A percentile compares a stretch with the other conserved stretches of the same genome.
Evolutionary conservation across 2,329 filamentous ascomycete species (phyloP).

Genomic region (Boeremia exigua): DNA sequence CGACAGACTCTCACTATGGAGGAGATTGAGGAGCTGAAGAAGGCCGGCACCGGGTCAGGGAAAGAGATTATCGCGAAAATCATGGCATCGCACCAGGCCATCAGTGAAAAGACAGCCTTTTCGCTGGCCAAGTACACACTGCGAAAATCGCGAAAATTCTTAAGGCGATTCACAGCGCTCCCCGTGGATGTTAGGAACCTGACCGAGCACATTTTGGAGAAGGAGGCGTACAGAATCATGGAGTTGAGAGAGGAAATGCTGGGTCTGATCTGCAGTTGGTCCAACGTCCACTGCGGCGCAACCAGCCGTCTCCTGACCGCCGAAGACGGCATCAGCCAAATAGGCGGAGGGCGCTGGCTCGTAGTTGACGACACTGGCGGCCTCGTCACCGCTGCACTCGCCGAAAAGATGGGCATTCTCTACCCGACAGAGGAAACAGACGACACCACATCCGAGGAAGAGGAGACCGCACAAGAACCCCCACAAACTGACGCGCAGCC

Average conservation of each 20-base stretch:
- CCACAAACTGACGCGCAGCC: not conserved
- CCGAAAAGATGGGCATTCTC: slow-evolving; percentile 86
- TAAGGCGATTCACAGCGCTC: slow-evolving; percentile 83
- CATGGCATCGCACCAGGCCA: slow-evolving; percentile 82
- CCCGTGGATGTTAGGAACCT: slow-evolving; percentile 81
- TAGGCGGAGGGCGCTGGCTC: slow-evolving; percentile 71
- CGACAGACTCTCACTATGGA: slow-evolving; percentile 77
- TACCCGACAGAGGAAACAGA: slow-evolving; percentile 55
- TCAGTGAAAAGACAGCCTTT: slow-evolving; percentile 94
- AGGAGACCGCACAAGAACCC: slow-evolving; percentile 4
- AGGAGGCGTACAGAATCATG: slow-evolving; percentile 79
- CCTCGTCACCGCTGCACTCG: slow-evolving; percentile 79
- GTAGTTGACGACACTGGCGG: slow-evolving; percentile 88
- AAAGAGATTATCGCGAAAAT: slow-evolving; percentile 93
- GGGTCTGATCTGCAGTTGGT: slow-evolving; percentile 84
- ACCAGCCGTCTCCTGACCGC: slow-evolving; percentile 37
- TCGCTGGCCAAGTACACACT: slow-evolving; percentile 96
- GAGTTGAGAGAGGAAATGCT: slow-evolving; percentile 86
- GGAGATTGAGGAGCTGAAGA: slow-evolving; percentile 75
- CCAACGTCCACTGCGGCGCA: slow-evolving; percentile 81
- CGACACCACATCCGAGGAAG: slow-evolving; percentile 34
- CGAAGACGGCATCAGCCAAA: slow-evolving; percentile 42
- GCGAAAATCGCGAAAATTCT: slow-evolving; percentile 91
- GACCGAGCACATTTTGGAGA: slow-evolving; percentile 79
- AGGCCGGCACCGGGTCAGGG: slow-evolving; percentile 76